phyloP scores from a whole-genome alignment of 768 basidiomycete species.

The Hysterangium stoloniferum region DNA sequence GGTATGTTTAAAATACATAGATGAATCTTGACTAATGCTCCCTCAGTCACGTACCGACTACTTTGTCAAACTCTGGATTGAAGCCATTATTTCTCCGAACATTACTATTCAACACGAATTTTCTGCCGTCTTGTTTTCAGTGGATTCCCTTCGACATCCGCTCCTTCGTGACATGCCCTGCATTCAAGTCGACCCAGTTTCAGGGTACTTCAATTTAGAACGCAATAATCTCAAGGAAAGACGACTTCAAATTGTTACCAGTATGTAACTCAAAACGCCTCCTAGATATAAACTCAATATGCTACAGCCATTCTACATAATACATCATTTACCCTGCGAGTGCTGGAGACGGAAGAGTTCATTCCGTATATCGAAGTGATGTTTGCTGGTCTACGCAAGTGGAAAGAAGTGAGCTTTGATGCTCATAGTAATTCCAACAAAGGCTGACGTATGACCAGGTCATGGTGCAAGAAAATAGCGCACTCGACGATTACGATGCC shows the following conservation, averaged over 20 bases:
- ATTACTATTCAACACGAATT: conserved; percentile 54
- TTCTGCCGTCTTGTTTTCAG: conserved; percentile 44
- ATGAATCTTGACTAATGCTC: conserved; percentile 18
- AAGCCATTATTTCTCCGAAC: conserved; percentile 39
- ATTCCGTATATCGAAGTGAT: not conserved
- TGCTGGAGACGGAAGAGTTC: not conserved
- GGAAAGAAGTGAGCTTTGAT: not conserved
- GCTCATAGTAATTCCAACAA: too few relatives aligned
- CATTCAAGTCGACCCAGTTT: not conserved
- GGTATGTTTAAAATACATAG: too few relatives aligned
- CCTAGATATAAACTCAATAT: not conserved
- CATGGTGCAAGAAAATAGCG: not conserved
- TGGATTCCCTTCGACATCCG: conserved; percentile 47
- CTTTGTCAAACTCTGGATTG: conserved; percentile 48
- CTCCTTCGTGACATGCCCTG: conserved; percentile 17
- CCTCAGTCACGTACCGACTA: conserved; percentile 37
- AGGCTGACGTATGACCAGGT: too few relatives aligned
- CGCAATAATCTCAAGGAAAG: not conserved
- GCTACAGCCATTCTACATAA: not conserved
- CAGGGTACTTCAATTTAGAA: not conserved
- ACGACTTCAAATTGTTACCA: conserved; percentile 2
- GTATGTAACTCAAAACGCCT: not conserved
- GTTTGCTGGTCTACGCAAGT: not conserved
- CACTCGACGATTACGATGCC: not conserved
- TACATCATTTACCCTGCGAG: not conserved